Base-by-base conservation (phyloP, 352 stramenopile genomes). In the Globisporangium radiosum region DNA sequence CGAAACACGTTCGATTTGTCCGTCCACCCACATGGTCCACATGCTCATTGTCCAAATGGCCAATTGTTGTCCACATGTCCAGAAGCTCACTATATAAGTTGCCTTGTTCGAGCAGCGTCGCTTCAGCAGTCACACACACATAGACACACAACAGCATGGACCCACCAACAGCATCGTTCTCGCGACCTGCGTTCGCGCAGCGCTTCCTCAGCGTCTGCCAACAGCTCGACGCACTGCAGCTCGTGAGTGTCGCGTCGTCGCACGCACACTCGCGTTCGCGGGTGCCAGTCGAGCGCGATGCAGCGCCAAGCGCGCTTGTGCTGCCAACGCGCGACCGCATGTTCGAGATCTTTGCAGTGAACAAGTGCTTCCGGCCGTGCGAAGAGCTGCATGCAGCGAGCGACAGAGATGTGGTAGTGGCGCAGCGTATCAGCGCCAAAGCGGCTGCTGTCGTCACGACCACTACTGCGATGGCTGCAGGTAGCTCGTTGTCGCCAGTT, bases 161-260 rank as follows among this genome's bases (percentile, higher is more conserved):
- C 11, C 15, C 7, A 9, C 45, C 45, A 3, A 48, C 7, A 11
- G 3, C 43, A 17, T 5, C 45, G 15, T 37, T 17, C 4, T 50
- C n/a, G 36, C 11, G 58, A 51, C 8, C 59, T 5, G 39, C 47
- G 17, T 64, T 75, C 47, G 45, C 65, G 8, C 37, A 63, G 48
- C 56, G 59, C 38, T 75, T 70, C 48, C 57, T 69, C 15, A 53
- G 40, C 15, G 67, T 77, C 10, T 59, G 59, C 17, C 54, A 66
- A 51, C 72, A 76, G 40, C 62, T 81, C 15, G 72, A 77, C 6
- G 62, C 68, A 5, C 55, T 77, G 11, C 60, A 72, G 38, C 63
- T 56, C 3, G 40, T 65, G 19, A 57, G 25, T 33, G 38, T 57
- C 39, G 38, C 49, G 17, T 56, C 57, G n/a, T 33, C 48, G 11